Percentiles rank a stretch among this genome's conserved stretches.
Evolutionary conservation across 768 basidiomycete species (phyloP).

Genomic region (Naganishia vaughanmartiniae): DNA sequence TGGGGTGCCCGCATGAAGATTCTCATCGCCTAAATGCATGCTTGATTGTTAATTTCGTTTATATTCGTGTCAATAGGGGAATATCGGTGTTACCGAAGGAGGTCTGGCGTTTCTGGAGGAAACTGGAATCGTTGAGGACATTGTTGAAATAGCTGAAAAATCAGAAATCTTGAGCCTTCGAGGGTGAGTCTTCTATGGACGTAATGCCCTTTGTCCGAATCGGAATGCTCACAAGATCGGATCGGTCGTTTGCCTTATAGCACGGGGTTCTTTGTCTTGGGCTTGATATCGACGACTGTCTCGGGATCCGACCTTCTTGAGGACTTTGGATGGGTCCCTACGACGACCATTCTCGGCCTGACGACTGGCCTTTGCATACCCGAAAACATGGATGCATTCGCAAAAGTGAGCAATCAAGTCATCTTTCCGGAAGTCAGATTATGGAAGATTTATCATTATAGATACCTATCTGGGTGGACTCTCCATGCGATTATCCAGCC

Average conservation of each 20-base stretch:
- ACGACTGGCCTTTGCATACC: slow-evolving; percentile 92
- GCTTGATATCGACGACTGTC: slow-evolving; percentile 82
- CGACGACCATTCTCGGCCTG: slow-evolving; percentile 74
- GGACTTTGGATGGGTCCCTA: slow-evolving; percentile 90
- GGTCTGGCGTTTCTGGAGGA: slow-evolving; percentile 95
- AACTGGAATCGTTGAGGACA: slow-evolving; percentile 84
- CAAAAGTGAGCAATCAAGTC: slow-evolving; percentile 60
- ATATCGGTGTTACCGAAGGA: slow-evolving; percentile 82
- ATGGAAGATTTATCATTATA: not conserved
- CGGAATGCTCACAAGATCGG: not conserved
- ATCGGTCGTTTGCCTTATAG: slow-evolving; percentile 53
- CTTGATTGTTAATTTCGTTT: not conserved
- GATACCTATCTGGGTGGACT: slow-evolving; percentile 7
- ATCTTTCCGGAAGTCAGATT: not conserved
- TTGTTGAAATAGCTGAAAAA: slow-evolving; percentile 85
- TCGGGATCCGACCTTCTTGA: slow-evolving; percentile 91
- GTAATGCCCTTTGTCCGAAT: not conserved
- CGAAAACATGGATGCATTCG: slow-evolving; percentile 73
- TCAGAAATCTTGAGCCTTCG: slow-evolving; percentile 85
- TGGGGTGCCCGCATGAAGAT: slow-evolving; percentile 35
- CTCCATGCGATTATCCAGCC: not conserved
- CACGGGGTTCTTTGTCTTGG: slow-evolving; percentile 93
- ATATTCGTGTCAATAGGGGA: slow-evolving; percentile 62
- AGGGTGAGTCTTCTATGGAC: slow-evolving; percentile 63
- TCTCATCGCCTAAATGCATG: not conserved